Evolutionary conservation across 2,329 filamentous ascomycete genomes (phyloP).

Genomic region (Capronia coronata): DNA sequence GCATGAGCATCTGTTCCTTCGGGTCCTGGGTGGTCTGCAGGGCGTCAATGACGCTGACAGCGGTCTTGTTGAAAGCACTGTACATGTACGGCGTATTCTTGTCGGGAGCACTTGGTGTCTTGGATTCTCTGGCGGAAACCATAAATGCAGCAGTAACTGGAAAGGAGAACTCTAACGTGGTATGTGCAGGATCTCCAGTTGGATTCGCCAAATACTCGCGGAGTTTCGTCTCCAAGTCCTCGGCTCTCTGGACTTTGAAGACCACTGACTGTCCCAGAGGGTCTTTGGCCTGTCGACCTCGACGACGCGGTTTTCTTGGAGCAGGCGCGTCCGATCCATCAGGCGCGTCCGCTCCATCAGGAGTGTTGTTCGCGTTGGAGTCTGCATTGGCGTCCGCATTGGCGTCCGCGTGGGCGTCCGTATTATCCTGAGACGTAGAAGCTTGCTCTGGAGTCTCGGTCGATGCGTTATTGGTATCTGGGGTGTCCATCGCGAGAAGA

Average conservation of each 20-base stretch:
- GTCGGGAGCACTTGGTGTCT: background rate
- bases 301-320: background rate
- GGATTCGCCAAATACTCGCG: constrained; percentile 22
- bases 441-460: background rate
- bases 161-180: constrained; percentile 26
- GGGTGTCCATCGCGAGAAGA: constrained; percentile 9
- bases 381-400: background rate
- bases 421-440: background rate
- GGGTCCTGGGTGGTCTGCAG: constrained; percentile 18
- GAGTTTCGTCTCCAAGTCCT: constrained; percentile 22
- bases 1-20: constrained; percentile 20
- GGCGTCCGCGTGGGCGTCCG: background rate
- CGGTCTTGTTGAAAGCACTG: constrained; percentile 20
- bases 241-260: constrained; percentile 20
- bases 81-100: constrained; percentile 16
- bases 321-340: background rate
- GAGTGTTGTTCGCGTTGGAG: background rate
- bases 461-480: background rate
- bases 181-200: constrained; percentile 21
- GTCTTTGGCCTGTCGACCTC: constrained; percentile 26
- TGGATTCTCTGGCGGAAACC: constrained; percentile 14
- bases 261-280: constrained; percentile 22
- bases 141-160: constrained; percentile 25
- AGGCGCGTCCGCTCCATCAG: background rate
- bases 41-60: constrained; percentile 24